phyloP scores from a whole-genome alignment of 768 basidiomycete genomes.

The Macrolepiota dolichaula region DNA sequence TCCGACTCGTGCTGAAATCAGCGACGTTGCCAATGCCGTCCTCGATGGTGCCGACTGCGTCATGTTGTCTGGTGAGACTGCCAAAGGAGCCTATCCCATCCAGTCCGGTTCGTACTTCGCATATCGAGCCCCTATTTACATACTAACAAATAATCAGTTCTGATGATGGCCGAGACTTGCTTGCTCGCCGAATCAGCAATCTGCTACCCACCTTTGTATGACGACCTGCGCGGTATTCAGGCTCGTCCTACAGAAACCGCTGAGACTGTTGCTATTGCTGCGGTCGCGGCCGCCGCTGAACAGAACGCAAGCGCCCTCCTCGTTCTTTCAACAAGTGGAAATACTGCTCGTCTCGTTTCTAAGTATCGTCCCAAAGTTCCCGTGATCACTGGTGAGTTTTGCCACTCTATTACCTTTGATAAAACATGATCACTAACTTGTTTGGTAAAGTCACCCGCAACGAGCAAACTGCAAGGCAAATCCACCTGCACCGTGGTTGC shows the following conservation, averaged over 20 bases:
- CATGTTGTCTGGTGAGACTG: constrained; percentile 99
- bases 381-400: constrained; percentile 81
- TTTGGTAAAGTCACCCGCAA: constrained; percentile 82
- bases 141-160: constrained; percentile 46
- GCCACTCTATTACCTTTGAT: neutral
- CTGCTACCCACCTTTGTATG: constrained; percentile 92
- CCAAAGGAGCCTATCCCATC: constrained; percentile 95
- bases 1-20: constrained; percentile 97
- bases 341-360: constrained; percentile 92
- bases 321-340: constrained; percentile 94
- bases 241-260: constrained; percentile 88
- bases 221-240: constrained; percentile 78
- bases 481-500: constrained; percentile 93
- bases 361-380: constrained; percentile 94
- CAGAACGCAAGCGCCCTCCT: constrained; percentile 94
- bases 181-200: constrained; percentile 93
- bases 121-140: neutral
- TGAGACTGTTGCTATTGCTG: constrained; percentile 95
- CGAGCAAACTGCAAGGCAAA: constrained; percentile 92
- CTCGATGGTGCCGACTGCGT: constrained; percentile 99
- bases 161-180: constrained; percentile 99
- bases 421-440: neutral
- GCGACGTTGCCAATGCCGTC: constrained; percentile 98
- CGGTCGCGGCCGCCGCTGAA: constrained; percentile 93
- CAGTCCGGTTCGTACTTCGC: constrained; percentile 68